phyloP scores from a whole-genome alignment of 208 protist genomes.

The Trypanosoma cruzi region DNA sequence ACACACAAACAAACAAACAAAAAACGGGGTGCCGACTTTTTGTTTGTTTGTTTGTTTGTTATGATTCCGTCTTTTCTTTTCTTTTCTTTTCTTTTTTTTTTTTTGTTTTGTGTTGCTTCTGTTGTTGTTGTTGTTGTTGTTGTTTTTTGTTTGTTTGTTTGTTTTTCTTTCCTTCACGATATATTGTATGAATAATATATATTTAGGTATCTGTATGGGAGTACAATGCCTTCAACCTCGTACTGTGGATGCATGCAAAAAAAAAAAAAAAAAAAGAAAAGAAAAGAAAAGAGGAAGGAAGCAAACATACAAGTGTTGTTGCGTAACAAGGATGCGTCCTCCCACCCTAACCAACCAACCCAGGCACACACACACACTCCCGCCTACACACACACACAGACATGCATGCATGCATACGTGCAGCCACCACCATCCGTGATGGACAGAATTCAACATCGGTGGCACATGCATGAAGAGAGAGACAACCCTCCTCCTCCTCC shows the following conservation, averaged over 20 bases:
- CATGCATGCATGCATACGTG: no score
- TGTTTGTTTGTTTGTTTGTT: no score
- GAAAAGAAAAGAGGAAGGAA: slow-evolving; percentile 4
- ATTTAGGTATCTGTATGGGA: background rate
- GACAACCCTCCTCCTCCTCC: no score
- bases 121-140: no score
- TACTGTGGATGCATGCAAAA: background rate
- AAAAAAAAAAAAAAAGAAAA: slow-evolving; percentile 2
- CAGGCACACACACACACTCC: no score
- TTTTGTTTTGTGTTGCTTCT: slow-evolving; percentile 1
- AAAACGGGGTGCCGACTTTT: background rate
- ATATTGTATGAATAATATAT: no score
- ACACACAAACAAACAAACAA: no score
- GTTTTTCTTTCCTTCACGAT: slow-evolving; percentile 4
- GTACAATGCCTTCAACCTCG: background rate
- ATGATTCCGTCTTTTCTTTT: no score
- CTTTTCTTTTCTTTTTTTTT: slow-evolving; percentile 1
- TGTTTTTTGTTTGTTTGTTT: background rate
- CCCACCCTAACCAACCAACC: background rate
- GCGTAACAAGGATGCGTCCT: background rate
- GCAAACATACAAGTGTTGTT: background rate
- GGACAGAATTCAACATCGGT: no score
- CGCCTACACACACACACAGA: no score
- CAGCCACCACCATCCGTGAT: no score
- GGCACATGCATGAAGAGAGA: no score